These are phyloP conservation scores for Monosporascus sp. DNA, from an alignment of 2,329 filamentous ascomycete genomes.

Conservation along the genomic window DNA sequence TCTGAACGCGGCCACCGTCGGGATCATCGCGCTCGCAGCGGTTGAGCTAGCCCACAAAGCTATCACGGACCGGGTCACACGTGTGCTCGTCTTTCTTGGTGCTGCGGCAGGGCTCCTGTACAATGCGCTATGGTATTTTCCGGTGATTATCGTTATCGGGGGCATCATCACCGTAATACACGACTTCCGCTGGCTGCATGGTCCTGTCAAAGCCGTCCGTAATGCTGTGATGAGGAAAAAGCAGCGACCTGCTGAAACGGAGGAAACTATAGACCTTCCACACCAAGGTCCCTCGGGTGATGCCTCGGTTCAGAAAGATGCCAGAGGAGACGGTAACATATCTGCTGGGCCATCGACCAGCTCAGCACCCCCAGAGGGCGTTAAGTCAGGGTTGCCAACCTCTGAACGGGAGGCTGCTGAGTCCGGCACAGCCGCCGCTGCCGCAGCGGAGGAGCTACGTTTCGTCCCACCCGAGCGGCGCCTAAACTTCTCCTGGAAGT, in stretches of 20 bases:
- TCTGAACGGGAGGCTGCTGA: not conserved
- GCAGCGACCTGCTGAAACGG: not conserved
- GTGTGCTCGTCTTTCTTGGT: constrained; percentile 58
- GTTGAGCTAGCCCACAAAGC: constrained; percentile 63
- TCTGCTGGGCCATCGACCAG: too few species aligned
- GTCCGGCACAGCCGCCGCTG: not conserved
- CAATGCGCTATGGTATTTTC: constrained; percentile 72
- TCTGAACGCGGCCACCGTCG: constrained; percentile 66
- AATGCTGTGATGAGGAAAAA: not conserved
- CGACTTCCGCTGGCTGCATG: constrained; percentile 49
- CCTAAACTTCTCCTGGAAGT: constrained; percentile 39
- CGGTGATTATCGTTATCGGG: constrained; percentile 52
- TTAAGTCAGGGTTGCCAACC: too few species aligned
- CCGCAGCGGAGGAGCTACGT: constrained; percentile 17
- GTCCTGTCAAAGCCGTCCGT: constrained; percentile 16
- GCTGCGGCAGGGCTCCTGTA: constrained; percentile 63
- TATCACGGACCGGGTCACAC: constrained; percentile 58
- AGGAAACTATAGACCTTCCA: too few species aligned
- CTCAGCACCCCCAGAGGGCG: too few species aligned
- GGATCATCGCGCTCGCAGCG: constrained; percentile 65
- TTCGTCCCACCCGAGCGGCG: constrained; percentile 27
- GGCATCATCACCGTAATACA: constrained; percentile 49
- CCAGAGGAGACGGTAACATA: too few species aligned
- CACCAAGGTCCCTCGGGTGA: too few species aligned
- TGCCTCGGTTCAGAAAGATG: too few species aligned